Conservation (phyloP, 176 grass and related monocot genomes). For the Luzula sylvatica region DNA sequence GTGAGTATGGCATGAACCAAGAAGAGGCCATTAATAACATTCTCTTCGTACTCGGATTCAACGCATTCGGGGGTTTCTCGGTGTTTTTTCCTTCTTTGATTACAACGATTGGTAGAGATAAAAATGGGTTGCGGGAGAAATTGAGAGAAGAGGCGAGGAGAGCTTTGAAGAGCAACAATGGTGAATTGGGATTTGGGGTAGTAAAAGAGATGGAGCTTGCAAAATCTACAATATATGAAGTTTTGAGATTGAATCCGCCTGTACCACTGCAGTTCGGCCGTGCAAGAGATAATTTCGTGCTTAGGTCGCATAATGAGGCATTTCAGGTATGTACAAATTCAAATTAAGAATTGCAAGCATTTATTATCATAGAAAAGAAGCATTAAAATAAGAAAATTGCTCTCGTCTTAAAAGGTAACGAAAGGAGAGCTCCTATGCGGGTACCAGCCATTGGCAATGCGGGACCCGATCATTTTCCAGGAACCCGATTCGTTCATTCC, state of each 20-base stretch:
- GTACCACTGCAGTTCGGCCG: conserved; percentile 73
- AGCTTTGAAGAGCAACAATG: conserved; percentile 13
- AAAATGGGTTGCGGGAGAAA: conserved; percentile 13
- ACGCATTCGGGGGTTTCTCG: conserved; percentile 74
- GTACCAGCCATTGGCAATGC: conserved; percentile 80
- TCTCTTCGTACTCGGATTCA: conserved; percentile 89
- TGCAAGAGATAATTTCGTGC: conserved; percentile 55
- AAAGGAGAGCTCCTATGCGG: conserved; percentile 79
- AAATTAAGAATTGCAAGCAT: no score
- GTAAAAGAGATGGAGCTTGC: conserved; percentile 58
- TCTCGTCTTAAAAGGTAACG: conserved; percentile 29
- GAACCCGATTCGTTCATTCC: conserved; percentile 55
- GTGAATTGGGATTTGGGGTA: conserved; percentile 28
- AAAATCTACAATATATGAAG: conserved; percentile 60
- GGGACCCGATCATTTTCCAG: conserved; percentile 57
- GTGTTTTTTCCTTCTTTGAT: conserved; percentile 51
- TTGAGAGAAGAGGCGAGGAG: conserved; percentile 38
- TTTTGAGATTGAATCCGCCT: conserved; percentile 60
- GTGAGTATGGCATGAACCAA: conserved; percentile 24
- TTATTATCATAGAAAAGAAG: no score
- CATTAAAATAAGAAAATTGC: no score
- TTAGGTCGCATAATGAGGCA: conserved; percentile 36
- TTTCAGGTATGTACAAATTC: conserved; percentile 27
- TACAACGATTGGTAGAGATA: conserved; percentile 26
- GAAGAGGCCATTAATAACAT: conserved; percentile 77